Percentiles rank a stretch among this genome's conserved stretches.
These are phyloP conservation scores for Penicillium sp. DNA, from an alignment of 2,329 filamentous ascomycete species.

Conservation along the genomic window DNA sequence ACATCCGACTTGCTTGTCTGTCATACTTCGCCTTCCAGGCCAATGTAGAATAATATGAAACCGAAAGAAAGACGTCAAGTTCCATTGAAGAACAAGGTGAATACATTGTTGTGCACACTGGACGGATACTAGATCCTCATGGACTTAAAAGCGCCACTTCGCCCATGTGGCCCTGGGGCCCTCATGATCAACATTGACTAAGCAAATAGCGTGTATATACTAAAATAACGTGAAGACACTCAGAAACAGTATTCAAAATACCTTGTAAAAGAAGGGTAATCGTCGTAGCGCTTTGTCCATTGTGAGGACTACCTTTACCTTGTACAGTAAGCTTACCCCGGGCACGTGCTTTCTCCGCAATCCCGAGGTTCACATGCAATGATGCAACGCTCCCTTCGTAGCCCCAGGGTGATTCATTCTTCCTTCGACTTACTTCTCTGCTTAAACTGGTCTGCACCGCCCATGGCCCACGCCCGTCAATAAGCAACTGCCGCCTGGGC, in stretches of 20 bases:
- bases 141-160: no score
- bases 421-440: conserved; percentile 1
- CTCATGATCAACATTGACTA: no score
- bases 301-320: not conserved
- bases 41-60: no score
- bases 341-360: conserved; percentile 23
- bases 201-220: not conserved
- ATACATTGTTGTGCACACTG: no score
- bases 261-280: not conserved
- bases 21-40: no score
- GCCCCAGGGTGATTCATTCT: not conserved
- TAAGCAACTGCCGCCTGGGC: conserved; percentile 9
- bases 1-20: no score
- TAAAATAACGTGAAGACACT: not conserved
- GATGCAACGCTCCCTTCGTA: conserved; percentile 16
- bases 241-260: not conserved
- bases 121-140: no score
- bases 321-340: conserved; percentile 12
- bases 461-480: conserved; percentile 9
- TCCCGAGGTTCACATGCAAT: conserved; percentile 31
- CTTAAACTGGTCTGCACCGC: not conserved
- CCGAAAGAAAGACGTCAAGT: no score
- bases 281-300: not conserved
- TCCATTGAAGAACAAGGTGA: no score
- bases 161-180: no score